These are phyloP conservation scores for Geotrichum fermentans DNA, from an alignment of 1,139 yeast genomes.

Conservation along the genomic window DNA sequence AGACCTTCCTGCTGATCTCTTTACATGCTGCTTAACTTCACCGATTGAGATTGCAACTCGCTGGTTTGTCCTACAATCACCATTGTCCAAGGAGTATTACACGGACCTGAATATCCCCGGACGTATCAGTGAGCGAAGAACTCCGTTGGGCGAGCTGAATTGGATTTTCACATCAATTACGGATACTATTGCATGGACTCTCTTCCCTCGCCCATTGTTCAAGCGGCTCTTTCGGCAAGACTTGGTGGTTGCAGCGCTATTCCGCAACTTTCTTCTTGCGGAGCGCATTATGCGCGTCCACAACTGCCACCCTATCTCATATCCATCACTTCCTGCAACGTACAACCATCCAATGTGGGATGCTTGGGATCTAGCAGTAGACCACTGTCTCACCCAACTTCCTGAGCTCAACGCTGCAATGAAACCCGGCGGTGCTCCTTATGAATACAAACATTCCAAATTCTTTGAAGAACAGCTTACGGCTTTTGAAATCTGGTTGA, in stretches of 20 bases:
- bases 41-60: slow-evolving; percentile 92
- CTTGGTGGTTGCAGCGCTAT: slow-evolving; percentile 91
- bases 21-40: slow-evolving; percentile 90
- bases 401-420: slow-evolving; percentile 38
- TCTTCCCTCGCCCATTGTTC: slow-evolving; percentile 80
- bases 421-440: slow-evolving; percentile 33
- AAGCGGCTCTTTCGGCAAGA: slow-evolving; percentile 91
- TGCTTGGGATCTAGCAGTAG: slow-evolving; percentile 96
- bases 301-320: slow-evolving; percentile 91
- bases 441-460: slow-evolving; percentile 76
- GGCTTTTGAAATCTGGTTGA: slow-evolving; percentile 94
- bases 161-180: slow-evolving; percentile 99
- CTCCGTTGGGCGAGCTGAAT: slow-evolving; percentile 91
- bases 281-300: slow-evolving; percentile 91
- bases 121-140: slow-evolving; percentile 81
- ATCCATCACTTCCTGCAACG: slow-evolving; percentile 84
- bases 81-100: slow-evolving; percentile 42
- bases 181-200: slow-evolving; percentile 97
- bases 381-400: slow-evolving; percentile 70
- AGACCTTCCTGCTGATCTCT: slow-evolving; percentile 90
- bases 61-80: slow-evolving; percentile 85
- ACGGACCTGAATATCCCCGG: slow-evolving; percentile 67
- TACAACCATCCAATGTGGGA: slow-evolving; percentile 95
- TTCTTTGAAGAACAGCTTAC: slow-evolving; percentile 94
- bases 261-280: slow-evolving; percentile 85